Evolutionary conservation across 306 rosid genomes (phyloP).

Genomic region (Cucumis melo): DNA sequence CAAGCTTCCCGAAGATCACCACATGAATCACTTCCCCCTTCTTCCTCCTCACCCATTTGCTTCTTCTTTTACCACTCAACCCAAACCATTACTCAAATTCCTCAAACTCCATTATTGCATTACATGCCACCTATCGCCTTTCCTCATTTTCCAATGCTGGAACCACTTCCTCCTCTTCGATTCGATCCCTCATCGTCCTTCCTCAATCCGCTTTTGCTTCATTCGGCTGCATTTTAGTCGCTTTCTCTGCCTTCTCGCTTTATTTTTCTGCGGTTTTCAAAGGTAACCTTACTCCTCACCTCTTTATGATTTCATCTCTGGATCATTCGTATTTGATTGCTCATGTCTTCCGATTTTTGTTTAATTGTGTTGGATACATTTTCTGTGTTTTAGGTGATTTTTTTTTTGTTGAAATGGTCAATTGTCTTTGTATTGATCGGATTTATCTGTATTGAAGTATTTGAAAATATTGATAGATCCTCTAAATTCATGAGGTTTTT

Average conservation of each 20-base stretch:
- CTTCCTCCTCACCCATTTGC: neutral
- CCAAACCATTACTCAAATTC: neutral
- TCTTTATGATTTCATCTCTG: neutral
- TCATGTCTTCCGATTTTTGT: neutral
- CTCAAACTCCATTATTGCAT: neutral
- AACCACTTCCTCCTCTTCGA: neutral
- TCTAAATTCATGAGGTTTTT: neutral
- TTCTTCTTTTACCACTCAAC: neutral
- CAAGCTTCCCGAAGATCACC: neutral
- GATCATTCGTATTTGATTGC: neutral
- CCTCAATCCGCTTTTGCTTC: neutral
- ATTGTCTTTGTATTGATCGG: neutral
- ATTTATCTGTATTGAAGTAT: neutral
- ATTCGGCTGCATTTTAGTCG: neutral
- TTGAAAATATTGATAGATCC: neutral
- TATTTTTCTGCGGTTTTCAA: neutral
- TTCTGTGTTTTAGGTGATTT: neutral
- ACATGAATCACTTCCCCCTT: neutral
- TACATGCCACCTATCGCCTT: neutral
- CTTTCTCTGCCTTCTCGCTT: neutral
- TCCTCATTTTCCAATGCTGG: neutral
- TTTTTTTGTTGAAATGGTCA: neutral
- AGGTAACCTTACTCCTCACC: neutral
- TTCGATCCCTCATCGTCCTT: neutral
- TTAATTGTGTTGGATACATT: neutral